Evolutionary conservation across 208 protist species (phyloP), one percentile per base, ranked within the genome.

Genomic region (Balamuthia mandrillaris): DNA sequence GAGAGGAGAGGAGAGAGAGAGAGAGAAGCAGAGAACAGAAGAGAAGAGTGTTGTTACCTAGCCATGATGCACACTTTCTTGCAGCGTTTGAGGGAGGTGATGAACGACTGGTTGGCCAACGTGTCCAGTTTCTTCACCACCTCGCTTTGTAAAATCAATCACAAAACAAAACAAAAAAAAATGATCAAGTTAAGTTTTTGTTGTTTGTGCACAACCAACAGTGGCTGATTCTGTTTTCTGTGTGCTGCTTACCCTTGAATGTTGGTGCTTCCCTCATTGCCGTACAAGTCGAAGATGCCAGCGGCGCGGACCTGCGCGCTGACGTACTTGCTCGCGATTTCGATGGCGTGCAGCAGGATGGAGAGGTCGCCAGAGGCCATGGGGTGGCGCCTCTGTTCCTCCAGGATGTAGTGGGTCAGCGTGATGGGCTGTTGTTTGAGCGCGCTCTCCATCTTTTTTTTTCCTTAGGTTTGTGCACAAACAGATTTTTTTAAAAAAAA

Each of bases 121-220:
- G 95, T 86, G 78, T 95, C 93, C 6, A 95, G 87, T 85, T 93
- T 94, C 87, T 95, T 95, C 56, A 94, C 91, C 65, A 93, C 90
- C 51, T 95, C 93, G 31, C 90, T 88, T 39, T 90, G 31, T 10
- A 41, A 24, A 16, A 18, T 12, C 12, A 33, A 10, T 16, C 0
- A 37, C 12, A 27, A 18, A 10, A 18, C 14, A n/a, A n/a, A n/a
- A 18, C 24, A 45, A 37, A 42, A 45, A 10, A 45, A 68, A 72
- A 1, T 47, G 33, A 39, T 12, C 61, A 68, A 41, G 24, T 12
- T 33, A 29, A 2, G 2, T n/a, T 65, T 65, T 65, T 12, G 65
- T 54, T 7, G 29, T 7, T 24, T 52, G 0, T 33, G 14, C 6
- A 49, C 24, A 75, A n/a, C n/a, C n/a, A n/a, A n/a, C n/a, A n/a